A percentile compares a stretch with the other conserved stretches of the same genome.
Evolutionary conservation across 2,329 filamentous ascomycete species (phyloP).

Genomic region (Penicillium sclerotiorum): DNA sequence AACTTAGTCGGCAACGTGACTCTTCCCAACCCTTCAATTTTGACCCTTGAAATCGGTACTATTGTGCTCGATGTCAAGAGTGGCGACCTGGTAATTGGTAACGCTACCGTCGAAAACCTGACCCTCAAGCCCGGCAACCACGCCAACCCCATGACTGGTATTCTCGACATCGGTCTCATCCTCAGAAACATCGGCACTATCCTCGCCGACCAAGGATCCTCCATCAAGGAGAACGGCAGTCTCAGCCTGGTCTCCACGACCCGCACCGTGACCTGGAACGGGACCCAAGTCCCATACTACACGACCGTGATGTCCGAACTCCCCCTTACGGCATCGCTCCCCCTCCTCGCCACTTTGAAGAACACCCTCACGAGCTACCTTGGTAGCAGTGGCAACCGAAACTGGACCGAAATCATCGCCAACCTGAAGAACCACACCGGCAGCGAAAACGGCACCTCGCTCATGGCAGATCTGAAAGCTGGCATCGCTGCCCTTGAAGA

Average conservation of each 20-base stretch:
- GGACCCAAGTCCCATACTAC: slow-evolving; percentile 38
- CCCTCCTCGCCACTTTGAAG: slow-evolving; percentile 28
- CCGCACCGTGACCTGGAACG: slow-evolving; percentile 33
- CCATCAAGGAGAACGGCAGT: slow-evolving; percentile 56
- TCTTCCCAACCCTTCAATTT: slow-evolving; percentile 61
- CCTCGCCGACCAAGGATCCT: slow-evolving; percentile 26
- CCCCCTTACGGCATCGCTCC: slow-evolving; percentile 32
- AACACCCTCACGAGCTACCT: slow-evolving; percentile 34
- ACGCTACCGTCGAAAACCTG: slow-evolving; percentile 53
- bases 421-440: slow-evolving; percentile 3
- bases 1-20: slow-evolving; percentile 58
- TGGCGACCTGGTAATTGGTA: slow-evolving; percentile 52
- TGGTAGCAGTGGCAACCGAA: slow-evolving; percentile 16
- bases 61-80: slow-evolving; percentile 56
- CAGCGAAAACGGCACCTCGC: not conserved
- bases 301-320: slow-evolving; percentile 36
- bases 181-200: slow-evolving; percentile 29
- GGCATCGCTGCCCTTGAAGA: not conserved
- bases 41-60: slow-evolving; percentile 59
- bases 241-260: slow-evolving; percentile 57
- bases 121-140: slow-evolving; percentile 58
- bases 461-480: slow-evolving; percentile 2
- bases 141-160: slow-evolving; percentile 51
- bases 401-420: slow-evolving; percentile 17
- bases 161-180: slow-evolving; percentile 49